Conservation (phyloP, 441 rosid genomes). For the Mallotus repandus region DNA sequence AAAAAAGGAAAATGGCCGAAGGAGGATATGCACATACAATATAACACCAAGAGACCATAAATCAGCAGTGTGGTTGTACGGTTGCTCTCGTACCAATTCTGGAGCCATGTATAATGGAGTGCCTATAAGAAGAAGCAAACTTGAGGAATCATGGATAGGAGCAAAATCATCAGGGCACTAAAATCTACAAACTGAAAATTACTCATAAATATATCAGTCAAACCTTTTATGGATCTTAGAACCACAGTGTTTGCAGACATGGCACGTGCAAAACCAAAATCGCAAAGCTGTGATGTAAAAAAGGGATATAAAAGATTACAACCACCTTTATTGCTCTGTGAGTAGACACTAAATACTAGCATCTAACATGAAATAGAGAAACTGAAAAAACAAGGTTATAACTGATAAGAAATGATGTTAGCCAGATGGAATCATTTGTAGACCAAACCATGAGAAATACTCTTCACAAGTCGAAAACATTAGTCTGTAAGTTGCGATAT, state of each 20-base stretch:
- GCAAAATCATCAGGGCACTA: conserved; percentile 2
- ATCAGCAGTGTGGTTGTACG: conserved; percentile 97
- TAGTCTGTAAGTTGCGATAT: background rate
- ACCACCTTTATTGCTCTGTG: background rate
- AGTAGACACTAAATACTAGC: conserved; percentile 8
- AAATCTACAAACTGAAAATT: conserved; percentile 1
- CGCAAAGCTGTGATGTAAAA: conserved; percentile 71
- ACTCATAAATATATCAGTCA: conserved; percentile 12
- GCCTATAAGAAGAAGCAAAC: conserved; percentile 42
- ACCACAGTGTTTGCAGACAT: conserved; percentile 98
- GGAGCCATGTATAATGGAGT: conserved; percentile 99
- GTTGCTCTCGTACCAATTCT: conserved; percentile 95
- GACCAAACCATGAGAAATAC: background rate
- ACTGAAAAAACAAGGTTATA: background rate
- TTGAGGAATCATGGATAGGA: background rate
- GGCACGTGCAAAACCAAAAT: conserved; percentile 99
- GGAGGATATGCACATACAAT: conserved; percentile 50
- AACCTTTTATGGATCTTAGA: conserved; percentile 94
- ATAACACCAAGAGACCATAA: conserved; percentile 99
- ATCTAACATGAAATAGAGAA: background rate
- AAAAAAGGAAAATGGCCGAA: background rate
- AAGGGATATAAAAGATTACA: conserved; percentile 15
- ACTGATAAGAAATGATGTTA: background rate
- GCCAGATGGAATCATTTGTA: background rate
- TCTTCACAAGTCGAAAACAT: background rate